phyloP scores from a whole-genome alignment of 495 filamentous ascomycete genomes.

The Darksidea phi region DNA sequence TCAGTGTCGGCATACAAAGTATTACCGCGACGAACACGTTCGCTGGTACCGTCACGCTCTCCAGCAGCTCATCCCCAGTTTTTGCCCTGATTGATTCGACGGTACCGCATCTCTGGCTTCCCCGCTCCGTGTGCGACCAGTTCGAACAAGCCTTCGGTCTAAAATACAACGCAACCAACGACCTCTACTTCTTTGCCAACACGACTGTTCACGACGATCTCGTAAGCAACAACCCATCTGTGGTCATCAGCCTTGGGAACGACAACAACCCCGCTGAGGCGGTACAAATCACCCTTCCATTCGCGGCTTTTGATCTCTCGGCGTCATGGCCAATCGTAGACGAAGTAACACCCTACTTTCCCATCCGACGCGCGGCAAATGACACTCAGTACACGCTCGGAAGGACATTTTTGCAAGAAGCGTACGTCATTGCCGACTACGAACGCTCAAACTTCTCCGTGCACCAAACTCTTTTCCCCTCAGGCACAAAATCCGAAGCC shows the following conservation, averaged over 20 bases:
- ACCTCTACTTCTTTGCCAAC: constrained; percentile 53
- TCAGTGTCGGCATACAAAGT: constrained; percentile 18
- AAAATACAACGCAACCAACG: constrained; percentile 43
- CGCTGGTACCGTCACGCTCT: not conserved
- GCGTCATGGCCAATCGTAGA: constrained; percentile 26
- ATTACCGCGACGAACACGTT: constrained; percentile 2
- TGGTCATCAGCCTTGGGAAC: constrained; percentile 50
- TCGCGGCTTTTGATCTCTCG: constrained; percentile 51
- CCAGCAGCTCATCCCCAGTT: not conserved
- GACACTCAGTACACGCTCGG: constrained; percentile 54
- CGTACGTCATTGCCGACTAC: constrained; percentile 51
- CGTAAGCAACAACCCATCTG: constrained; percentile 45
- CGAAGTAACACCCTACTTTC: constrained; percentile 51
- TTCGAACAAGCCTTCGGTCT: constrained; percentile 55
- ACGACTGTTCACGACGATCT: constrained; percentile 45
- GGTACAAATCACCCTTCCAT: constrained; percentile 53
- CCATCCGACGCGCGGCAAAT: constrained; percentile 50
- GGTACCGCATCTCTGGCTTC: constrained; percentile 56
- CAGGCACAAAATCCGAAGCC: not conserved
- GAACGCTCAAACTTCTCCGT: constrained; percentile 50
- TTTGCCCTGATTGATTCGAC: constrained; percentile 50
- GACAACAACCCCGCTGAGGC: constrained; percentile 41
- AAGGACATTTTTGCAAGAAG: constrained; percentile 57
- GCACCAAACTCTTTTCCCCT: constrained; percentile 21
- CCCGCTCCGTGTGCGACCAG: constrained; percentile 48